Percentiles rank a stretch among this genome's conserved stretches.
These are phyloP conservation scores for Gynochthodes officinalis DNA, from an alignment of 257 asterid species.

Conservation along the genomic window DNA sequence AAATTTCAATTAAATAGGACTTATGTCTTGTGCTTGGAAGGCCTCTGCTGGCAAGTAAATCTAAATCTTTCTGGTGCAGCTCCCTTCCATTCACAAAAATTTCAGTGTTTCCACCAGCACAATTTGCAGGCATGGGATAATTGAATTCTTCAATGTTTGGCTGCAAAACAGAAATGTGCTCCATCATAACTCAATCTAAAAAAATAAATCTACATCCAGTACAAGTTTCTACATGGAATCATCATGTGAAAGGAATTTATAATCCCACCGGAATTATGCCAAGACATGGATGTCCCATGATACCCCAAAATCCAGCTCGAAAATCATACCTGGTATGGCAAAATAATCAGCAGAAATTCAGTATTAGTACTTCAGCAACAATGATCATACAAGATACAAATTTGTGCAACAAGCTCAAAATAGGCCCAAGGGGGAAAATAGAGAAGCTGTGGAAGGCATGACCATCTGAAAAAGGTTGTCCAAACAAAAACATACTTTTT, in stretches of 20 bases:
- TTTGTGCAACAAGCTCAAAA: not conserved
- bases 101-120: constrained; percentile 82
- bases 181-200: not conserved
- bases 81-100: constrained; percentile 86
- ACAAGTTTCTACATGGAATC: not conserved
- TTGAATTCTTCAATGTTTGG: constrained; percentile 85
- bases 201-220: not conserved
- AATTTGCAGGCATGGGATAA: constrained; percentile 61
- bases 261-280: constrained; percentile 81
- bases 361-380: not conserved
- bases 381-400: not conserved
- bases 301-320: constrained; percentile 98
- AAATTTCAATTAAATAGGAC: constrained; percentile 67
- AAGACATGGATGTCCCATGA: constrained; percentile 84
- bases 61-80: constrained; percentile 79
- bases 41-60: constrained; percentile 76
- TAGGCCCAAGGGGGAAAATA: not conserved
- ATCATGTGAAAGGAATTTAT: constrained; percentile 9
- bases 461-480: not conserved
- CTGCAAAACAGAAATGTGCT: constrained; percentile 43
- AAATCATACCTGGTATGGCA: constrained; percentile 65
- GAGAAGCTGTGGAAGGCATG: not conserved
- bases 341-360: constrained; percentile 10
- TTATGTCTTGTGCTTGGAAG: constrained; percentile 59
- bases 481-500: not conserved